Evolutionary conservation across 2,329 filamentous ascomycete species (phyloP).

Genomic region (Ophiostoma himal-ulmi): DNA sequence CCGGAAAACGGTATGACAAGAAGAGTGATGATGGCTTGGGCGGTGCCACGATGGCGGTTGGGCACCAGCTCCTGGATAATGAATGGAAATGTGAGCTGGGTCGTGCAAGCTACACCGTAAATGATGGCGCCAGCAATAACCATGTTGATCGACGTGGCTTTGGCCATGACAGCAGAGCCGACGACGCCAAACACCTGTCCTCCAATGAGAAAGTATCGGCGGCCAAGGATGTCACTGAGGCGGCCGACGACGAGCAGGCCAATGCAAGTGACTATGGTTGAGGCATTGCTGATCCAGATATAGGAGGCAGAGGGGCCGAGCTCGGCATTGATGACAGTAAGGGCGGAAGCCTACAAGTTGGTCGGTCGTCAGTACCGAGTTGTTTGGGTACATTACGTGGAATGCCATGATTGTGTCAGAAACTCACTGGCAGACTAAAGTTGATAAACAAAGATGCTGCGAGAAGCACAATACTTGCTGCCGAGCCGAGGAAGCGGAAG

Average conservation of each 20-base stretch:
- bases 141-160: conserved; percentile 33
- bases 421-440: not conserved
- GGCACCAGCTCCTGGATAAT: conserved; percentile 39
- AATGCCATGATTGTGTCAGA: not conserved
- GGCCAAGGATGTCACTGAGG: conserved; percentile 38
- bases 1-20: conserved; percentile 30
- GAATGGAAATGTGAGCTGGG: conserved; percentile 37
- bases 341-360: conserved; percentile 20
- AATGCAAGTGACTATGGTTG: conserved; percentile 27
- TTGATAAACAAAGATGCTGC: conserved; percentile 19
- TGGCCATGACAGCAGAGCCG: conserved; percentile 34
- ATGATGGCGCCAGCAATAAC: conserved; percentile 36
- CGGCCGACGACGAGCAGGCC: conserved; percentile 35
- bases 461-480: conserved; percentile 18
- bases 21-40: conserved; percentile 32
- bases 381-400: no score
- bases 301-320: conserved; percentile 20
- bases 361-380: not conserved
- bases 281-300: conserved; percentile 24
- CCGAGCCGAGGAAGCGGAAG: conserved; percentile 21
- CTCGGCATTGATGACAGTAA: conserved; percentile 23
- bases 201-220: conserved; percentile 39
- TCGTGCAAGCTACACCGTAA: conserved; percentile 35
- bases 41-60: conserved; percentile 37
- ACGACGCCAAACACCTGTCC: conserved; percentile 35